These are phyloP conservation scores for Aspergillus cristatus DNA, from an alignment of 495 filamentous ascomycete genomes.

Conservation along the genomic window DNA sequence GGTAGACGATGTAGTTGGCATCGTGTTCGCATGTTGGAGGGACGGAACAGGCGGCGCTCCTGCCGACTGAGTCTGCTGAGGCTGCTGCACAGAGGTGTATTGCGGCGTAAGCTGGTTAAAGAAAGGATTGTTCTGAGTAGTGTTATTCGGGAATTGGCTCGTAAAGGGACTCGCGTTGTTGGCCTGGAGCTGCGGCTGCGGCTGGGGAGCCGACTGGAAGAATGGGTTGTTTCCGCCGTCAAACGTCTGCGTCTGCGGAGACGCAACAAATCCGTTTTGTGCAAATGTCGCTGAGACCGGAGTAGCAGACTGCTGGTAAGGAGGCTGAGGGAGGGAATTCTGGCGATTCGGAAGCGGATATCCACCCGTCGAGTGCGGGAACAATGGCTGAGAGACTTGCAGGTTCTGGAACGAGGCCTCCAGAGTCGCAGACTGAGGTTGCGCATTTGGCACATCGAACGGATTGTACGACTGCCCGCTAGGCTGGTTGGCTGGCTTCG, in stretches of 20 bases:
- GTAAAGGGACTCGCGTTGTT: slow-evolving; percentile 20
- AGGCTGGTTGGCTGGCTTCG: slow-evolving; percentile 23
- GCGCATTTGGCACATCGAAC: slow-evolving; percentile 46
- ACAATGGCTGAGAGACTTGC: slow-evolving; percentile 62
- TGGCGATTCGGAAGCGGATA: slow-evolving; percentile 50
- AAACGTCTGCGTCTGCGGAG: slow-evolving; percentile 33
- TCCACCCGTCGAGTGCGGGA: slow-evolving; percentile 78
- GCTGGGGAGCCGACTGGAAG: slow-evolving; percentile 41
- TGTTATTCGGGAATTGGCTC: slow-evolving; percentile 21
- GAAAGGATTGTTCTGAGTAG: slow-evolving; percentile 44
- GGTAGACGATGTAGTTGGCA: slow-evolving; percentile 27
- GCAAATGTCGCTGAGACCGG: slow-evolving; percentile 46
- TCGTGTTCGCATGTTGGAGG: slow-evolving; percentile 34
- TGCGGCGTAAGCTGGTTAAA: slow-evolving; percentile 31
- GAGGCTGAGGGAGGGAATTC: slow-evolving; percentile 34
- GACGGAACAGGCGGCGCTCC: slow-evolving; percentile 25
- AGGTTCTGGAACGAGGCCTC: slow-evolving; percentile 65
- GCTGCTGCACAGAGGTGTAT: slow-evolving; percentile 15
- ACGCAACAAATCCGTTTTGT: slow-evolving; percentile 38
- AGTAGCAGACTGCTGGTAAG: slow-evolving; percentile 47
- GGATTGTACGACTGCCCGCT: slow-evolving; percentile 48
- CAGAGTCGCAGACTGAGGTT: slow-evolving; percentile 46
- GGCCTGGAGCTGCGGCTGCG: slow-evolving; percentile 30
- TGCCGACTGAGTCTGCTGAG: slow-evolving; percentile 14
- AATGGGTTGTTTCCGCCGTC: slow-evolving; percentile 57